Evolutionary conservation across 805 yeast species (phyloP).

Genomic region (Dipodascus albidus): DNA sequence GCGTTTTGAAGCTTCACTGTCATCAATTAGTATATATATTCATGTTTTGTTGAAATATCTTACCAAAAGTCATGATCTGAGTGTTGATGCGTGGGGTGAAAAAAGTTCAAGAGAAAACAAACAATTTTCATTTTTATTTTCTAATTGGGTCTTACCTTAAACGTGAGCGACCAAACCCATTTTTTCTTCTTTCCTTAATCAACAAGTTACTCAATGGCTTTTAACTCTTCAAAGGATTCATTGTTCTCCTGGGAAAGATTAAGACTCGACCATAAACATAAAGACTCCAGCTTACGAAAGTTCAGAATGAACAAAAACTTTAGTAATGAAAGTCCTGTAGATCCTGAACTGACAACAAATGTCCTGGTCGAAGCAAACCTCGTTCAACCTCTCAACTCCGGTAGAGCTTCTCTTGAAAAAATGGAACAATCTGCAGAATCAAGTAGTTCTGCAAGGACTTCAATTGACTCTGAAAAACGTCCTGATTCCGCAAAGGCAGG

Average conservation of each 20-base stretch:
- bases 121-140: too few relatives aligned
- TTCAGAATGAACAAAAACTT: too few relatives aligned
- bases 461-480: not conserved
- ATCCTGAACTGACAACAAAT: not conserved
- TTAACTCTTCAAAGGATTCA: not conserved
- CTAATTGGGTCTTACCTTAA: not conserved
- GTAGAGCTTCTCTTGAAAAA: not conserved
- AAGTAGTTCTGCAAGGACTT: not conserved
- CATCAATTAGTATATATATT: conserved; percentile 4
- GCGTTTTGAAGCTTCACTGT: conserved; percentile 12
- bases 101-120: too few relatives aligned
- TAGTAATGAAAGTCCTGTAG: not conserved
- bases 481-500: not conserved
- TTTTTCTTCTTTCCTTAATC: not conserved
- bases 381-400: not conserved
- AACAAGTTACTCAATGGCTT: not conserved
- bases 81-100: conserved; percentile 26
- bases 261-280: not conserved
- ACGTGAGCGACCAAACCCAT: not conserved
- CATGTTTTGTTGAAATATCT: conserved; percentile 8
- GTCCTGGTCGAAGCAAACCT: not conserved
- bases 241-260: not conserved
- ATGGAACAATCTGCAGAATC: not conserved
- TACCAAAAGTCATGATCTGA: conserved; percentile 3
- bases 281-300: too few relatives aligned